Evolutionary conservation across 2,329 filamentous ascomycete species (phyloP).

Genomic region (Lecanicillium sp.): DNA sequence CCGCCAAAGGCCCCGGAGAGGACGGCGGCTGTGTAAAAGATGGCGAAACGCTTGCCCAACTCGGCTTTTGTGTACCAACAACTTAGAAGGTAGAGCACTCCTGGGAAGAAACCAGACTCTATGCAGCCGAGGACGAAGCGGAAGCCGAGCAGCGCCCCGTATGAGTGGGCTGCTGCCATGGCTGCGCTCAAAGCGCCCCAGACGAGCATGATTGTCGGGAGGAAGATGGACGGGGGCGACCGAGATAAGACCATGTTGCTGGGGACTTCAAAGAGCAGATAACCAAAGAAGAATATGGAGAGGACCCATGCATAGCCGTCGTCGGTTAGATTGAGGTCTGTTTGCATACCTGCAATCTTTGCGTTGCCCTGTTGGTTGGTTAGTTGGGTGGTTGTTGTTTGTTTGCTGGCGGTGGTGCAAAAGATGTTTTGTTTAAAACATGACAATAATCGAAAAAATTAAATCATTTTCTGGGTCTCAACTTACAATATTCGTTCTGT

Average conservation of each 20-base stretch:
- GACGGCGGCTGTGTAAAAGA: slow-evolving; percentile 45
- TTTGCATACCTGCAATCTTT: slow-evolving; percentile 42
- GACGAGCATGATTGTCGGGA: slow-evolving; percentile 43
- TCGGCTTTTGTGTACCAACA: slow-evolving; percentile 49
- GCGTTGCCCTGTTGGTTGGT: slow-evolving; percentile 32
- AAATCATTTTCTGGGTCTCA: no score
- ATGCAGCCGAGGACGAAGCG: slow-evolving; percentile 45
- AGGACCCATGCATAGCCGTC: slow-evolving; percentile 48
- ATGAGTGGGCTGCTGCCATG: slow-evolving; percentile 42
- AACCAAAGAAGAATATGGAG: slow-evolving; percentile 50
- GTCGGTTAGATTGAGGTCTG: slow-evolving; percentile 36
- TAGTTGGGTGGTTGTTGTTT: neutral
- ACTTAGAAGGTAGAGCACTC: slow-evolving; percentile 46
- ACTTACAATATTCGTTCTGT: slow-evolving; percentile 20
- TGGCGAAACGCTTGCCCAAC: slow-evolving; percentile 44
- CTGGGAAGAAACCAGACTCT: slow-evolving; percentile 50
- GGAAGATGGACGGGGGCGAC: slow-evolving; percentile 41
- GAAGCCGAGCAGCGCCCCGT: slow-evolving; percentile 34
- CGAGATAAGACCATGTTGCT: slow-evolving; percentile 47
- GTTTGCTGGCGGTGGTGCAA: neutral
- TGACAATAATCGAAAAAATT: no score
- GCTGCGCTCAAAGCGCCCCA: slow-evolving; percentile 48
- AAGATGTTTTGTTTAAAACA: no score
- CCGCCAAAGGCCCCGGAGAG: slow-evolving; percentile 52
- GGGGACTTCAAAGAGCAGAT: slow-evolving; percentile 46